Conservation (phyloP, 352 stramenopile genomes). For the Saprolegnia diclina region DNA sequence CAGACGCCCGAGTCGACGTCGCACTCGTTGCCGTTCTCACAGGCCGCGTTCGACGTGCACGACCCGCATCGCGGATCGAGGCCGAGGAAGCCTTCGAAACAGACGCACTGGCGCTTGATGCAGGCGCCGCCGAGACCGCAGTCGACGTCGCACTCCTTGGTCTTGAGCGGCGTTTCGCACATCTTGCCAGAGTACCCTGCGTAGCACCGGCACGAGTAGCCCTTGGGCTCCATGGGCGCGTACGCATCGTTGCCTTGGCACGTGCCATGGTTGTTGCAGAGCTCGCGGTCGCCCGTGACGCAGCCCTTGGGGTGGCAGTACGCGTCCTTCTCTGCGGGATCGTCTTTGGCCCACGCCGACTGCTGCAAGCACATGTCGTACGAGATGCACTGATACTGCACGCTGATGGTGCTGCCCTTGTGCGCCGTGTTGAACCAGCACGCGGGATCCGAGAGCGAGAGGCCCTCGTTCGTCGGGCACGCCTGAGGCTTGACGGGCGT, state of each 20-base stretch:
- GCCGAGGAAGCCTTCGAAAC: conserved; percentile 42
- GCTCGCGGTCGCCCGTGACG: conserved; percentile 16
- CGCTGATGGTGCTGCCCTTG: not conserved
- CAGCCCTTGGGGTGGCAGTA: conserved; percentile 26
- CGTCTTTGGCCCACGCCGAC: conserved; percentile 2
- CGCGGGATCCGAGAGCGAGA: conserved; percentile 4
- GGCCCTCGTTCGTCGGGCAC: conserved; percentile 2
- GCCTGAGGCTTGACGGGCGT: conserved; percentile 20
- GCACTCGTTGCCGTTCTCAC: conserved; percentile 48
- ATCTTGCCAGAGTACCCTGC: conserved; percentile 39
- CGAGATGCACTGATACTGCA: conserved; percentile 20
- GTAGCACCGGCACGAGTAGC: conserved; percentile 60
- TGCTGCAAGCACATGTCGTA: conserved; percentile 25
- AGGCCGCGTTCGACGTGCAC: conserved; percentile 49
- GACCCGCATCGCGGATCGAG: conserved; percentile 45
- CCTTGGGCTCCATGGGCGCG: conserved; percentile 5
- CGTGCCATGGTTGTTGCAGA: conserved; percentile 56
- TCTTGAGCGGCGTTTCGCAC: conserved; percentile 40
- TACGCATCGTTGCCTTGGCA: conserved; percentile 35
- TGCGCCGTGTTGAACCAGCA: conserved; percentile 25
- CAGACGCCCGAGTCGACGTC: conserved; percentile 45
- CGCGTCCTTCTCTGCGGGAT: not conserved
- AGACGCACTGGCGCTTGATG: conserved; percentile 39
- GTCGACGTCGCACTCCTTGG: conserved; percentile 48
- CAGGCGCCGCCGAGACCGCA: conserved; percentile 45